Evolutionary conservation across 2,329 filamentous ascomycete species (phyloP).

Genomic region (Trichoderma oligosporum): DNA sequence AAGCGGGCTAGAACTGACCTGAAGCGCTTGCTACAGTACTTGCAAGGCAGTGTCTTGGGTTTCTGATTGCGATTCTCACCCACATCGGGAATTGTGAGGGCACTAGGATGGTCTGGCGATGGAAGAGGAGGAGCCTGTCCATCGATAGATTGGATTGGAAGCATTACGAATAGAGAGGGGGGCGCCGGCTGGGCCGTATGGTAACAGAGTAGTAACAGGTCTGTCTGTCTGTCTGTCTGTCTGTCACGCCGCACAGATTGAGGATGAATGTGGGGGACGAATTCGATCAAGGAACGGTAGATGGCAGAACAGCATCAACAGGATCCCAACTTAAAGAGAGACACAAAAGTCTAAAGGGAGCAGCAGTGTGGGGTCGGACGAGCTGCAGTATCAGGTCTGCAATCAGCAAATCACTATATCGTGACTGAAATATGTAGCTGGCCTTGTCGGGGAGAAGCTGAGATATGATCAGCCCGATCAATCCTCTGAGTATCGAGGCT

Average conservation of each 20-base stretch:
- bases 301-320: constrained; percentile 7
- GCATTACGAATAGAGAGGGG: constrained; percentile 41
- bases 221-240: too few species aligned
- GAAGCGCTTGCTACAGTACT: constrained; percentile 61
- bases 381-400: background rate
- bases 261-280: constrained; percentile 8
- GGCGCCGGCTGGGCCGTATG: constrained; percentile 19
- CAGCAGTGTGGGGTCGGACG: constrained; percentile 10
- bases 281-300: background rate
- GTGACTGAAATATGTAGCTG: background rate
- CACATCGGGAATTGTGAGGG: constrained; percentile 40
- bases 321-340: background rate
- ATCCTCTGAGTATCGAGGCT: background rate
- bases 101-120: constrained; percentile 23
- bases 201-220: constrained; percentile 10
- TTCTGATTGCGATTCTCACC: constrained; percentile 55
- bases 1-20: constrained; percentile 44
- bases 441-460: background rate
- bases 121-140: constrained; percentile 37
- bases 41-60: constrained; percentile 59
- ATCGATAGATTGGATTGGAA: constrained; percentile 53
- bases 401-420: constrained; percentile 2
- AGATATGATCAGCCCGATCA: constrained; percentile 3
- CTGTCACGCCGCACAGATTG: constrained; percentile 8
- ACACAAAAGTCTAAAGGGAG: constrained; percentile 2